Evolutionary conservation across 345 rosid species (phyloP).

Genomic region (Syzygium jambos): DNA sequence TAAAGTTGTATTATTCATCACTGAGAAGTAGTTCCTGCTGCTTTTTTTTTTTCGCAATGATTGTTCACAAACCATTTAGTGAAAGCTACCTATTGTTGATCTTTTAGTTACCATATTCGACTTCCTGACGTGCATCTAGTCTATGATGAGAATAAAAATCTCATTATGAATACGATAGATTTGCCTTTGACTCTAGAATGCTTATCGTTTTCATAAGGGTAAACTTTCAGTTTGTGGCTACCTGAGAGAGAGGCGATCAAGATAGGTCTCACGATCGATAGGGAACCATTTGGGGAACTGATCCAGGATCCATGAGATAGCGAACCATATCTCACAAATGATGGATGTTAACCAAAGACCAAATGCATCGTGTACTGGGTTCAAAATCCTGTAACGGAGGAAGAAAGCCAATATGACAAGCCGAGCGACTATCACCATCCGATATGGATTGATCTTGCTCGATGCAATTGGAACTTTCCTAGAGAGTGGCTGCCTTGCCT

Average conservation of each 20-base stretch:
- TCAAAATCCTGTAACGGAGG: slow-evolving; percentile 74
- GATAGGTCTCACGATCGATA: slow-evolving; percentile 87
- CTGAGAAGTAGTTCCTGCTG: not conserved
- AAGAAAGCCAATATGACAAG: slow-evolving; percentile 72
- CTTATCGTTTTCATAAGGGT: not conserved
- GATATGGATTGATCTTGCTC: slow-evolving; percentile 84
- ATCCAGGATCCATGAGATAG: slow-evolving; percentile 95
- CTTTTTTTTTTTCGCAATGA: not conserved
- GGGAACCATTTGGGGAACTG: slow-evolving; percentile 98
- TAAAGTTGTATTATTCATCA: not conserved
- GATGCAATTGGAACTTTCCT: slow-evolving; percentile 96
- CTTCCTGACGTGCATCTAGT: not conserved
- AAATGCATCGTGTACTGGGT: slow-evolving; percentile 80
- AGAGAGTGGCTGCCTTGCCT: slow-evolving; percentile 87
- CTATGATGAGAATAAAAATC: not conserved
- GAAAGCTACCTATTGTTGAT: not conserved
- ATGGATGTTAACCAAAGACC: slow-evolving; percentile 94
- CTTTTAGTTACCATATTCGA: not conserved
- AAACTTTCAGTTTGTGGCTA: not conserved
- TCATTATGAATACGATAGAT: not conserved
- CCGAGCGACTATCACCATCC: slow-evolving; percentile 92
- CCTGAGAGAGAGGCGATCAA: slow-evolving; percentile 45
- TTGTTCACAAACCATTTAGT: not conserved
- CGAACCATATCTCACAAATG: slow-evolving; percentile 93
- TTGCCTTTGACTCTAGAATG: not conserved